phyloP scores from a whole-genome alignment of 148 eudicot genomes.

The Silene uniflora region DNA sequence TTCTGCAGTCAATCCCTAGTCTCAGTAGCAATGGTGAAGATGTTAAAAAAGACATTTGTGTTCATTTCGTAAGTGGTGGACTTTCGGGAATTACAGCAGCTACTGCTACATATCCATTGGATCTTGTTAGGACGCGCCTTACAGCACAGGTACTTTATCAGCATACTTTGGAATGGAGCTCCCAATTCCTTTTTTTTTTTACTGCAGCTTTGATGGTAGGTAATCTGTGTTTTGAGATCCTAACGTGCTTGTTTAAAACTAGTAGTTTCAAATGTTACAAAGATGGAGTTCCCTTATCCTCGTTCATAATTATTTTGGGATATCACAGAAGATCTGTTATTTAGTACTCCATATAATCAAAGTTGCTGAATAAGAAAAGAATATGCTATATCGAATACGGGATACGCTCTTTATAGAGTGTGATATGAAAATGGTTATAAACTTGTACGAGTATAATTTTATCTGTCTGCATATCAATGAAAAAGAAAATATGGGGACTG shows the following conservation, averaged over 20 bases:
- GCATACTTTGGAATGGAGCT: not conserved
- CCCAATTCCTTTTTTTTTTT: not conserved
- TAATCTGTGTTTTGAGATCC: not conserved
- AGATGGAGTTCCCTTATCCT: not conserved
- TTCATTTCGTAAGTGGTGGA: conserved; percentile 78
- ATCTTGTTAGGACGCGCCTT: conserved; percentile 67
- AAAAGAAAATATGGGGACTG: not conserved
- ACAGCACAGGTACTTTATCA: conserved; percentile 52
- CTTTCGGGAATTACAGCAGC: conserved; percentile 87
- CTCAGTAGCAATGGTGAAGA: conserved; percentile 37
- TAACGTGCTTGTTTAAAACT: not conserved
- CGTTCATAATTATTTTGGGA: not conserved
- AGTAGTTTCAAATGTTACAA: not conserved
- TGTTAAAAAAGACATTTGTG: conserved; percentile 37
- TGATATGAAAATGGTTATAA: not conserved
- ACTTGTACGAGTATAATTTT: not conserved
- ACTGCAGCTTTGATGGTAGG: not conserved
- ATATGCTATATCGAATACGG: not conserved
- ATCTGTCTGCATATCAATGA: not conserved
- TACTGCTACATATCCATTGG: conserved; percentile 60
- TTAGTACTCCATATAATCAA: not conserved
- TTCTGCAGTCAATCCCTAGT: conserved; percentile 47
- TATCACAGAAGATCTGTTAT: no score
- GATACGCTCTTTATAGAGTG: not conserved
- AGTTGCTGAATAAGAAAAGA: not conserved